Evolutionary conservation across 2,329 filamentous ascomycete genomes (phyloP).

Genomic region (Ploettnerulaceae sp.): DNA sequence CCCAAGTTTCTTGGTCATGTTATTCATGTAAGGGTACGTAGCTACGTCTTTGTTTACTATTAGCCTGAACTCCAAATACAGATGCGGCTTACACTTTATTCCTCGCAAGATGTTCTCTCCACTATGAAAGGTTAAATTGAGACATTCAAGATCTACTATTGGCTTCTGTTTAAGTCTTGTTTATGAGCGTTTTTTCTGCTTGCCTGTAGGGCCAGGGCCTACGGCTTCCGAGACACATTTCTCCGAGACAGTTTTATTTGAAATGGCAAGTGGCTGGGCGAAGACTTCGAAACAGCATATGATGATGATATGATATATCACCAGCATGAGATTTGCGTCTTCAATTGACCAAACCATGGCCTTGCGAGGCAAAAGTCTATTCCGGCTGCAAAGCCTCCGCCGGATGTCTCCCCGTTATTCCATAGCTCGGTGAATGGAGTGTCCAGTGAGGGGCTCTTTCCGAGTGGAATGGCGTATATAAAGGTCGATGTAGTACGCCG

Average conservation of each 20-base stretch:
- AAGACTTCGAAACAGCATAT: slow-evolving; percentile 5
- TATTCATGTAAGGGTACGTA: slow-evolving; percentile 16
- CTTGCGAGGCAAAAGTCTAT: slow-evolving; percentile 13
- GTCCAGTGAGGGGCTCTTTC: not conserved
- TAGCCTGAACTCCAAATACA: slow-evolving; percentile 8
- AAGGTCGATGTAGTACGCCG: slow-evolving; percentile 16
- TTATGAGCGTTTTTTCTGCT: slow-evolving; percentile 8
- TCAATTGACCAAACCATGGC: slow-evolving; percentile 14
- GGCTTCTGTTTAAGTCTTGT: slow-evolving; percentile 4
- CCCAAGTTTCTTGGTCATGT: slow-evolving; percentile 4
- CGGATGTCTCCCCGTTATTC: slow-evolving; percentile 29
- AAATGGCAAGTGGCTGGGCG: slow-evolving; percentile 2
- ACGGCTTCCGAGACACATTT: slow-evolving; percentile 20
- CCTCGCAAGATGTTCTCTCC: not conserved
- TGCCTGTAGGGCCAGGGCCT: slow-evolving; percentile 16
- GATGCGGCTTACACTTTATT: not conserved
- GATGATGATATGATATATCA: slow-evolving; percentile 16
- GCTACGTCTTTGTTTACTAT: slow-evolving; percentile 8
- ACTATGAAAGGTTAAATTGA: slow-evolving; percentile 14
- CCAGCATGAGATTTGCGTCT: slow-evolving; percentile 1
- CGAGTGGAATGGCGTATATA: not conserved
- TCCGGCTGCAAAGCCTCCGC: slow-evolving; percentile 22
- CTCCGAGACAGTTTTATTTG: slow-evolving; percentile 20
- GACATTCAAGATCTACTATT: slow-evolving; percentile 10
- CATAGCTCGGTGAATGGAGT: slow-evolving; percentile 14